Evolutionary conservation across 352 stramenopile species (phyloP), one percentile per base, ranked within the genome.

Genomic region (Pilasporangium apinafurcum): DNA sequence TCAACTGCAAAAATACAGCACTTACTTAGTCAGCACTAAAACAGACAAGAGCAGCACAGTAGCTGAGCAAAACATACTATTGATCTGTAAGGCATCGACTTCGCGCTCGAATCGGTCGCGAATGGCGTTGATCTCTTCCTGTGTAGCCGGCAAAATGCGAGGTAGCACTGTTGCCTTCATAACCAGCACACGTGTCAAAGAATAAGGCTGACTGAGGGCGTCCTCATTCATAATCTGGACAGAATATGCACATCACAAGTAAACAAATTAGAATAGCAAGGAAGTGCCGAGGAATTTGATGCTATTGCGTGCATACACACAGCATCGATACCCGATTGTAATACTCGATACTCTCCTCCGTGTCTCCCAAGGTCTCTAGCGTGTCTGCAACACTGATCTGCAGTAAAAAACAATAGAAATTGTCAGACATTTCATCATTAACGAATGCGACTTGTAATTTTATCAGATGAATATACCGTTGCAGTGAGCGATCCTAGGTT

Each of bases 111-210:
- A 73, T 3, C 56, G 61, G n/a, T 53, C 28, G 9, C 74, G 69
- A 18, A 65, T 60, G 3, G 25, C 22, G 31, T 85, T 65, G 20
- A 89, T 82, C 13, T 75, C 51, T 17, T 62, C 51, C 38, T 86
- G 61, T 3, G 54, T 68, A 17, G 46, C 55, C 2, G 78, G 79
- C 2, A 91, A 55, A 26, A 88, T 70, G 17, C 71, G 66, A 29
- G 75, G 79, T 14, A 88, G 37, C 12, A 88, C 74, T 0, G 70
- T 86, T 5, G 70, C 65, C 46, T 62, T 68, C 73, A 85, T 82
- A 8, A 87, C 50, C 49, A 63, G 70, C 10, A 72, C 60, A 30
- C 65, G 59, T 17, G 67, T 73, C 16, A 48, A 51, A 34, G 50
- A 64, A 8, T 59, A n/a, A n/a, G n/a, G n/a, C n/a, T n/a, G n/a